phyloP scores from a whole-genome alignment of 352 stramenopile genomes.

The Phytophthora capsici region DNA sequence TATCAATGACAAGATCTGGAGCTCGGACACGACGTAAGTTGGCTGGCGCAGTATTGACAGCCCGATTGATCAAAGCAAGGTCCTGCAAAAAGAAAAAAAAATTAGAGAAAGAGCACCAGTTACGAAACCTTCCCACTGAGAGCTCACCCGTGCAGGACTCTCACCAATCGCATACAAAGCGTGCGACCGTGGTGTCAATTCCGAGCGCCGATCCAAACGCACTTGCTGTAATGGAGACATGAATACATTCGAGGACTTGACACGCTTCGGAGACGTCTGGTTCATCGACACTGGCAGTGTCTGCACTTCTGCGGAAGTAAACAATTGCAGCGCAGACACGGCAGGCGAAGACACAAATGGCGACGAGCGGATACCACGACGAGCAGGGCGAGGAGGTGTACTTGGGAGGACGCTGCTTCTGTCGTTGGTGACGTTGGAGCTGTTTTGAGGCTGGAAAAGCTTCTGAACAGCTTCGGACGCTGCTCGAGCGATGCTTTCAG shows the following conservation, averaged over 20 bases:
- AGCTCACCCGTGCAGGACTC: constrained; percentile 76
- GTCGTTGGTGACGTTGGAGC: constrained; percentile 7
- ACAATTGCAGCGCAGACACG: constrained; percentile 57
- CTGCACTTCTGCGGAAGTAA: constrained; percentile 79
- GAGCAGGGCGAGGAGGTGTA: constrained; percentile 51
- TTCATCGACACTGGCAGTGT: constrained; percentile 78
- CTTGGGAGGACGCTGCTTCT: constrained; percentile 44
- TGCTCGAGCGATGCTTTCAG: constrained; percentile 81
- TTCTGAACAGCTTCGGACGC: constrained; percentile 75
- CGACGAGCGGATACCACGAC: constrained; percentile 35
- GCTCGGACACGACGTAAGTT: constrained; percentile 18
- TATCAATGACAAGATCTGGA: constrained; percentile 38
- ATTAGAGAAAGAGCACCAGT: not conserved
- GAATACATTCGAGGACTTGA: constrained; percentile 84
- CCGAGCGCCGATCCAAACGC: constrained; percentile 68
- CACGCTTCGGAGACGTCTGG: constrained; percentile 81
- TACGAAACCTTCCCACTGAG: not conserved
- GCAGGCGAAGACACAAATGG: constrained; percentile 55
- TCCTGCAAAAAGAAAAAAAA: constrained; percentile 45
- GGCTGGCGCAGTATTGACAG: constrained; percentile 57
- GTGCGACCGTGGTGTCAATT: constrained; percentile 80
- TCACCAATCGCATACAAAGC: constrained; percentile 90
- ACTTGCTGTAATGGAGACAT: constrained; percentile 87
- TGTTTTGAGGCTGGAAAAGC: constrained; percentile 20
- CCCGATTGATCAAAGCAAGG: constrained; percentile 76